Evolutionary conservation across 257 asterid species (phyloP).

Genomic region (Dorcoceras hygrometricum): DNA sequence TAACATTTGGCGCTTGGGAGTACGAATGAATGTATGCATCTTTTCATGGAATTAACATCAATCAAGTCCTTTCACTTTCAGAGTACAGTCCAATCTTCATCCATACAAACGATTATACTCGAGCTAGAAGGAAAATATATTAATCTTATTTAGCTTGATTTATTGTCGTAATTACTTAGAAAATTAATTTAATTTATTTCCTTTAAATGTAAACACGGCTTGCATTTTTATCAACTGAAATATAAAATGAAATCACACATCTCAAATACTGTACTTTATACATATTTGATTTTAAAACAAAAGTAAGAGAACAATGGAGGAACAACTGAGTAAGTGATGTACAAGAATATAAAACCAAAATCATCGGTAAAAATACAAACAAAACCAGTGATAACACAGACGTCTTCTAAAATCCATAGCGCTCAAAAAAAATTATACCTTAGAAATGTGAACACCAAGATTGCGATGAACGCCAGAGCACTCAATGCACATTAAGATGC

Average conservation of each 20-base stretch:
- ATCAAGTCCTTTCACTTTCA: no score
- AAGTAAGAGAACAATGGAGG: background rate
- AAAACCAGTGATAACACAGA: constrained; percentile 5
- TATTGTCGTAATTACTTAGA: no score
- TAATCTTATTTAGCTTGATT: no score
- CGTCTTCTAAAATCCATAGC: background rate
- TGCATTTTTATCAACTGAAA: background rate
- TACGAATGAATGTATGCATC: no score
- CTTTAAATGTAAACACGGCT: background rate
- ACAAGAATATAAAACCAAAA: constrained; percentile 7
- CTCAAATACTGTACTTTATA: background rate
- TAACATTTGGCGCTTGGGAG: no score
- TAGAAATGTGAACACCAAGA: constrained; percentile 97
- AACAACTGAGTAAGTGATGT: background rate
- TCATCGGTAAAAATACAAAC: background rate
- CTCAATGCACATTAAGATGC: constrained; percentile 88
- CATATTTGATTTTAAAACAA: constrained; percentile 3
- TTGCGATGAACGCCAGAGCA: constrained; percentile 98
- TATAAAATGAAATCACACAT: background rate
- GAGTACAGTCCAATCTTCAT: no score
- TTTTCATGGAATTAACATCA: no score
- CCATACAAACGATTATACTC: no score
- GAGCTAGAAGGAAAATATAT: no score
- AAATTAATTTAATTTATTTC: background rate
- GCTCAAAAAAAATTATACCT: constrained; percentile 46